Evolutionary conservation across 148 eudicot species (phyloP).

Genomic region (Gaultheria prostrata): DNA sequence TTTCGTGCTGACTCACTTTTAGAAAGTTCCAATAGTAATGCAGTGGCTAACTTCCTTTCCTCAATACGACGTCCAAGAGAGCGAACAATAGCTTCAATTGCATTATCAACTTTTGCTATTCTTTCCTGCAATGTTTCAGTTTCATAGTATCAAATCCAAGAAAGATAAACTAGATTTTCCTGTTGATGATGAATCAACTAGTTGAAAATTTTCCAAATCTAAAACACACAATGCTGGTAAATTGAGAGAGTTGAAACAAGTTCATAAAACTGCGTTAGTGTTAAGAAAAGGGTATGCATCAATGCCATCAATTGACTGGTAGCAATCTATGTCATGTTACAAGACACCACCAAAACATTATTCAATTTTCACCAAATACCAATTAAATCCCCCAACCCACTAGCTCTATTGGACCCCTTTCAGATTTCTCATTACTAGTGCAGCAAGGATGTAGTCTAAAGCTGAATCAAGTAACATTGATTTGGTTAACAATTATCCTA

Average conservation of each 20-base stretch:
- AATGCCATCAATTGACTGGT: neutral
- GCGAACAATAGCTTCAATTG: conserved; percentile 31
- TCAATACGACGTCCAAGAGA: conserved; percentile 38
- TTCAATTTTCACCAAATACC: neutral
- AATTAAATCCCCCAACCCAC: neutral
- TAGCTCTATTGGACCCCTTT: neutral
- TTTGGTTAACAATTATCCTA: neutral
- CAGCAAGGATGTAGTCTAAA: neutral
- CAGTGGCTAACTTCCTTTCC: conserved; percentile 37
- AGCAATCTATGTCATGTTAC: neutral
- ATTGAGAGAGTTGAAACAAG: neutral
- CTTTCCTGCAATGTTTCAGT: conserved; percentile 34
- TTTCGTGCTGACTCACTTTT: conserved; percentile 24
- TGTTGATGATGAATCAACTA: neutral
- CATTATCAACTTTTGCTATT: conserved; percentile 28
- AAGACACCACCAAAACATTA: neutral
- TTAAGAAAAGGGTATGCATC: neutral
- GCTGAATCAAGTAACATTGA: neutral
- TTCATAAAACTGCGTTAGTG: neutral
- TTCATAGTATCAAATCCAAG: neutral
- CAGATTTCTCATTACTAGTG: neutral
- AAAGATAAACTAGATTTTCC: conserved; percentile 3
- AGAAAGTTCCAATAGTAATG: conserved; percentile 37
- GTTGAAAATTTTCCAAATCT: neutral
- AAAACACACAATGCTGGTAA: neutral